These are phyloP conservation scores for Alternaria metachromatica DNA, from an alignment of 2,329 filamentous ascomycete genomes.

Conservation along the genomic window DNA sequence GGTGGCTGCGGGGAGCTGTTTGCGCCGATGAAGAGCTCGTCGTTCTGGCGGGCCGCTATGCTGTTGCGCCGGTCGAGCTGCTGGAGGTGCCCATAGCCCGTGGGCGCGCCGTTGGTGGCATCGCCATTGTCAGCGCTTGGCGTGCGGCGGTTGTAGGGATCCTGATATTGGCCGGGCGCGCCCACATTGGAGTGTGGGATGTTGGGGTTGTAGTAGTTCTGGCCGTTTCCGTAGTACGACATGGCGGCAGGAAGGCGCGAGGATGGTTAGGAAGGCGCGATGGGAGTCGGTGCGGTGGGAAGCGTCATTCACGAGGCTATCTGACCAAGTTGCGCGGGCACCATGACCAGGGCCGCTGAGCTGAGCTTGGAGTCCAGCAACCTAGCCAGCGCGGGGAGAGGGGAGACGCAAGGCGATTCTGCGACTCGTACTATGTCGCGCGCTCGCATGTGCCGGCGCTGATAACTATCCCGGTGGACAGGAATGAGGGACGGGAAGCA, in stretches of 20 bases:
- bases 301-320: constrained; percentile 48
- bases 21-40: constrained; percentile 68
- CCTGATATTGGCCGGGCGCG: constrained; percentile 45
- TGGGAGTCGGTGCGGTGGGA: constrained; percentile 23
- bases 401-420: constrained; percentile 3
- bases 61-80: constrained; percentile 46
- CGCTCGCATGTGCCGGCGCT: constrained; percentile 20
- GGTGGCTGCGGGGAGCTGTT: constrained; percentile 37
- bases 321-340: constrained; percentile 35
- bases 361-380: constrained; percentile 18
- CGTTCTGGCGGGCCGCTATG: constrained; percentile 50
- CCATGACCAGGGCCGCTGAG: constrained; percentile 42
- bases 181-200: constrained; percentile 51
- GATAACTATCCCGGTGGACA: constrained; percentile 2
- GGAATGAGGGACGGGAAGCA: constrained; percentile 10
- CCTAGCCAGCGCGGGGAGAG: constrained; percentile 14
- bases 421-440: constrained; percentile 18
- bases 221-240: constrained; percentile 64
- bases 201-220: constrained; percentile 57
- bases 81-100: constrained; percentile 37
- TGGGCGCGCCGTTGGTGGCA: constrained; percentile 62
- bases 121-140: constrained; percentile 80
- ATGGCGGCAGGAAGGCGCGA: constrained; percentile 47
- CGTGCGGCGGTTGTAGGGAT: constrained; percentile 59
- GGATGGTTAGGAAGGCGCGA: constrained; percentile 20